Conservation (phyloP, 768 basidiomycete genomes). For the Boletus pseudo-olivaceus region DNA sequence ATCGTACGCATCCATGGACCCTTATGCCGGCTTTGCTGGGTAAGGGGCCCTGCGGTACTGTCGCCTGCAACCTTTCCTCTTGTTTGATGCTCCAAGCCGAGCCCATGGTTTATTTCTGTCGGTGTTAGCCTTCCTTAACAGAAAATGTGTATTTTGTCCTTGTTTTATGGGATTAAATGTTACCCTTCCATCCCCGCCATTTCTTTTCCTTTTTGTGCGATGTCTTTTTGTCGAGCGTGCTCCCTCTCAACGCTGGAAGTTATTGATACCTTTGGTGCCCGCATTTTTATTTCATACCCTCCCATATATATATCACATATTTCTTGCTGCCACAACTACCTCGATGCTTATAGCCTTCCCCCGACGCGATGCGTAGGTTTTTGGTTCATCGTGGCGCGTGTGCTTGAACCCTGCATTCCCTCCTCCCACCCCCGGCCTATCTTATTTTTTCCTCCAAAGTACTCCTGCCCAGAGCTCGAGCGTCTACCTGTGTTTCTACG, state of each 20-base stretch:
- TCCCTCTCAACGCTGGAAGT: slow-evolving; percentile 6
- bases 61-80: neutral
- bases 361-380: neutral
- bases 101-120: neutral
- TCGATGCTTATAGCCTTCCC: neutral
- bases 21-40: slow-evolving; percentile 15
- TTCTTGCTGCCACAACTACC: neutral
- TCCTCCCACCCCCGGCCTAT: neutral
- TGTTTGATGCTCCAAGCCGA: neutral
- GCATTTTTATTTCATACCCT: slow-evolving; percentile 17
- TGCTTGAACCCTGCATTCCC: neutral
- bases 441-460: neutral
- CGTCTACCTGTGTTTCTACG: slow-evolving; percentile 8
- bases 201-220: slow-evolving; percentile 1
- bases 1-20: slow-evolving; percentile 24
- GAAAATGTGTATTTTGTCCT: slow-evolving; percentile 16
- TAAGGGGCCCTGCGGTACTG: slow-evolving; percentile 5
- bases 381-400: neutral
- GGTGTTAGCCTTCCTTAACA: neutral
- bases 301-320: neutral
- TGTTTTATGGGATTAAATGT: slow-evolving; percentile 9
- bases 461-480: slow-evolving; percentile 22
- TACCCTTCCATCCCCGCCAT: neutral
- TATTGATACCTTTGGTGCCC: slow-evolving; percentile 21
- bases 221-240: slow-evolving; percentile 3